Evolutionary conservation across 495 filamentous ascomycete species (phyloP), one percentile per base, ranked within the genome.

Genomic region (Aspergillus bertholletiae): DNA sequence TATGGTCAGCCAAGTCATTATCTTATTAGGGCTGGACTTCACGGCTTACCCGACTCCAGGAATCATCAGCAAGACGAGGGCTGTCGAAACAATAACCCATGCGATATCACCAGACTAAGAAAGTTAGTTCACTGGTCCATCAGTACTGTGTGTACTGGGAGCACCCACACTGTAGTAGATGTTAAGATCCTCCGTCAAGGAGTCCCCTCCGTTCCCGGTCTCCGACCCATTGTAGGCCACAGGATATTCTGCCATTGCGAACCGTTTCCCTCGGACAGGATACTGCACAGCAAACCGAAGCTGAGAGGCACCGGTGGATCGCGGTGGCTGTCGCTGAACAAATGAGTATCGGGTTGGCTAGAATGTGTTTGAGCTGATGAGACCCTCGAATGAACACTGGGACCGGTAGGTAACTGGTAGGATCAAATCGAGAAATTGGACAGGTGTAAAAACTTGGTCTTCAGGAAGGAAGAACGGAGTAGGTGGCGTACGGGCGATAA

Each of bases 31-130:
- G 39, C n/a, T 43, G 18, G 13, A 21, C 3, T 18, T 37, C 12
- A 37, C 11, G n/a, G n/a, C 77, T 58, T 77, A 86, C 83, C 84
- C 94, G 68, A 98, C 92, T 59, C 94, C 94, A 11, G 94, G 94
- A 74, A 98, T 94, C 94, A 98, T 98, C 66, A 97, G 84, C 61
- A 98, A 73, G 52, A 98, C 93, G 17, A 98, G 84, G 15, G 90
- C 93, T 9, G 94, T 89, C 11, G 88, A 83, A 7, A 85, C 88
- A 56, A 97, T 80, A 72, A 97, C 85, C 90, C 90, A 98, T 21
- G 89, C 88, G 54, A 96, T 91, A 74, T 97, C 90, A 57, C 94
- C 94, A 51, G 83, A 76, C 87, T 96, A 51, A 37, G 27, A 54
- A 28, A 52, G 39, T 53, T 34, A 53, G 50, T 18, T n/a, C n/a